A percentile compares a stretch with the other conserved stretches of the same genome.
Conservation (phyloP, 2,329 filamentous ascomycete species). For the Magnaporthiopsis rhizophila region DNA sequence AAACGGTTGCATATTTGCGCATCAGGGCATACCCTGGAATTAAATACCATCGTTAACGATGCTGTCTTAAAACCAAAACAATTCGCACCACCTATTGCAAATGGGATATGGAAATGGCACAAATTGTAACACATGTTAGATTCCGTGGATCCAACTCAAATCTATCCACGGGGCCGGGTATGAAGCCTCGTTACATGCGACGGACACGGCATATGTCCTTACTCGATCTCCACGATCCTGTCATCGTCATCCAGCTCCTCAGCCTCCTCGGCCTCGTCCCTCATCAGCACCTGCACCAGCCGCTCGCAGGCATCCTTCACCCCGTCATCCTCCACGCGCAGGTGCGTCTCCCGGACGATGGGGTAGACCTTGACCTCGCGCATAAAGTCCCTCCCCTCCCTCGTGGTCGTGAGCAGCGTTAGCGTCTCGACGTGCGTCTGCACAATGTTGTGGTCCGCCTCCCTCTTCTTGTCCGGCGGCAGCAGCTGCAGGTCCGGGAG, state of each 20-base stretch:
- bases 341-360: constrained; percentile 78
- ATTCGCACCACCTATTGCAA: too few species aligned
- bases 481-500: constrained; percentile 83
- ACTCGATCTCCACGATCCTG: constrained; percentile 45
- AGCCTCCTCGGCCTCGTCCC: constrained; percentile 48
- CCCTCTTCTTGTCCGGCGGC: constrained; percentile 80
- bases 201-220: background rate
- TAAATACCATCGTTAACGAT: too few species aligned
- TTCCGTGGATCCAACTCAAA: too few species aligned
- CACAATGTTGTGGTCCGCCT: constrained; percentile 67
- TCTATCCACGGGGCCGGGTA: too few species aligned
- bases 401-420: constrained; percentile 71
- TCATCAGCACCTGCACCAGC: constrained; percentile 80
- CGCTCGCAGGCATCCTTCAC: constrained; percentile 82
- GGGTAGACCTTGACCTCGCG: constrained; percentile 78
- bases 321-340: constrained; percentile 66
- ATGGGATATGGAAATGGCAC: background rate
- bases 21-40: too few species aligned
- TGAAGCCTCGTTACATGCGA: too few species aligned
- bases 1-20: too few species aligned
- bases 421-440: constrained; percentile 86
- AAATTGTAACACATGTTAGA: background rate
- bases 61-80: too few species aligned
- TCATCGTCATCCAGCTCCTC: constrained; percentile 43
- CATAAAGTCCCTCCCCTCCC: constrained; percentile 65